Conservation (phyloP, 2,329 filamentous ascomycete genomes). For the Colletotrichum caudatum region DNA sequence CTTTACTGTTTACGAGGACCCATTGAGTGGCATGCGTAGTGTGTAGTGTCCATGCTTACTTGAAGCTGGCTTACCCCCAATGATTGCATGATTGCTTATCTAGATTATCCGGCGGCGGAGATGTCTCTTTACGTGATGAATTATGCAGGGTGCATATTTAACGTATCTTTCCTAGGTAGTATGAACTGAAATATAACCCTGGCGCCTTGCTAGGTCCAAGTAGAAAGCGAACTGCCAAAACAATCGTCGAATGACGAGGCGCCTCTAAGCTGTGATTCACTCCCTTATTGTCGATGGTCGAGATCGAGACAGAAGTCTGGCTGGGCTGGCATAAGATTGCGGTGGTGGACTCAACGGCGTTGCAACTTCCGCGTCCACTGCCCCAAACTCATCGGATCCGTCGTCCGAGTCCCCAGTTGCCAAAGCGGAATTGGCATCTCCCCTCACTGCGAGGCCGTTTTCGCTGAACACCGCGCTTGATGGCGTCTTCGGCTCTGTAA, state of each 20-base stretch:
- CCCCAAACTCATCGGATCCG: constrained; percentile 14
- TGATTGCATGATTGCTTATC: neutral
- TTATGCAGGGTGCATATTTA: neutral
- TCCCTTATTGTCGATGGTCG: neutral
- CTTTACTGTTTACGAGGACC: neutral
- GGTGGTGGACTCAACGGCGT: constrained; percentile 38
- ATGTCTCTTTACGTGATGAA: neutral
- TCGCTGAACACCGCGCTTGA: neutral
- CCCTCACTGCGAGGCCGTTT: neutral
- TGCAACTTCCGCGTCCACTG: constrained; percentile 18
- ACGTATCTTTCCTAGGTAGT: no score
- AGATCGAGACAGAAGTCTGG: neutral
- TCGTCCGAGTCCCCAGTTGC: constrained; percentile 33
- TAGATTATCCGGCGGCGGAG: neutral
- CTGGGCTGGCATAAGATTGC: constrained; percentile 15
- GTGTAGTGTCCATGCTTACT: neutral
- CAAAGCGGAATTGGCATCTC: constrained; percentile 16
- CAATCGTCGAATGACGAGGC: neutral
- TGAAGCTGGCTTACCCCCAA: neutral
- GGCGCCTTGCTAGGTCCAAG: neutral
- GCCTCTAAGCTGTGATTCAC: neutral
- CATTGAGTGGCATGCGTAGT: neutral
- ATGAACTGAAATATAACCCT: neutral
- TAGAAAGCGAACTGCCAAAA: neutral
- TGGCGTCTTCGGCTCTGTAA: constrained; percentile 9